These are phyloP conservation scores for Porphyra umbilicalis DNA, from an alignment of 31 red algal genomes.

Conservation along the genomic window DNA sequence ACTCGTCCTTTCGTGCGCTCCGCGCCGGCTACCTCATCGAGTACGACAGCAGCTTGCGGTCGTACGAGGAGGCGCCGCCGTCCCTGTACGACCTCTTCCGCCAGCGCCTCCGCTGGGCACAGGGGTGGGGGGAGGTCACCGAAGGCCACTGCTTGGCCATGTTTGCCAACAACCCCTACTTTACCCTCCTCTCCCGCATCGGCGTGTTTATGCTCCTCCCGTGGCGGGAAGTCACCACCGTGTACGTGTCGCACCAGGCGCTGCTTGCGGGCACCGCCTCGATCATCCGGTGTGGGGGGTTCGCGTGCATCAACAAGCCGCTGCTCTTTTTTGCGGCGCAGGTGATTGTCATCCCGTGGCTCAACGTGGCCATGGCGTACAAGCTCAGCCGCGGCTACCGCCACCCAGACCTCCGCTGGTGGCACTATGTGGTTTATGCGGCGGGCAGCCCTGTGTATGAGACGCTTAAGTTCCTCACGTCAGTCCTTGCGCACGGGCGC, in stretches of 20 bases:
- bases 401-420: background rate
- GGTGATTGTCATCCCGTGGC: background rate
- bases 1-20: background rate
- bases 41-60: background rate
- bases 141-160: background rate
- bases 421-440: background rate
- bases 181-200: background rate
- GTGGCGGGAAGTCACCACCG: background rate
- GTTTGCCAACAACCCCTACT: background rate
- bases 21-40: background rate
- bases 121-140: background rate
- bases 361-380: background rate
- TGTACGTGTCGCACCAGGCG: background rate
- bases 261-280: background rate
- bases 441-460: background rate
- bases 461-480: background rate
- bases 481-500: background rate
- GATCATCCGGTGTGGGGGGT: background rate
- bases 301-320: background rate
- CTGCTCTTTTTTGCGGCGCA: background rate
- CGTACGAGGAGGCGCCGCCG: background rate
- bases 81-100: background rate
- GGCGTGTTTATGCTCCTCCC: background rate
- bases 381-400: background rate
- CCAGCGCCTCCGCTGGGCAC: background rate